Evolutionary conservation across 176 grass and related monocot species (phyloP), one percentile per base, ranked within the genome.

Genomic region (Dactylis glomerata): DNA sequence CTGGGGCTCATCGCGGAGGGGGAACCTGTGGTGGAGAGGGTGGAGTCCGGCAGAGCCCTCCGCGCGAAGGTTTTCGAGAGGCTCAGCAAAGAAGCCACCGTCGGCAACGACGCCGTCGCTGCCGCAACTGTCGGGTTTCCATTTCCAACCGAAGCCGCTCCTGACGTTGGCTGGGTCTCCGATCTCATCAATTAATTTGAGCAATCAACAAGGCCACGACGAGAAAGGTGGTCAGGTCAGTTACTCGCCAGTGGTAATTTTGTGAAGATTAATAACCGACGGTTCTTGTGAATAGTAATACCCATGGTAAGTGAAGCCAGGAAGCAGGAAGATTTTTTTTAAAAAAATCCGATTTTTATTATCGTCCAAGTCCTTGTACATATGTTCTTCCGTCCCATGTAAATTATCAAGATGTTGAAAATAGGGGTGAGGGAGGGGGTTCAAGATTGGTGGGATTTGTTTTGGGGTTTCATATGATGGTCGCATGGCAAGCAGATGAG

Each of bases 11-110:
- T 91, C 4, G 84, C 75, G 1, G 89, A 75, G 4, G 66, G 78
- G 79, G 82, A 86, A 79, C 79, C 90, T 9, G 70, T 90, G 14
- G 83, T 45, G 49, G 17, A 92, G 64, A 91, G 95, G 75, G 92
- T 97, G 37, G 92, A 97, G 65, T 97, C 95, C 11, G 95, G 95
- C 12, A 88, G 92, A 51, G 88, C 88, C 0, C 80, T 97, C 74
- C 90, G 92, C 22, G 90, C 80, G 4, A 94, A 92, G 90, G 78
- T 97, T 46, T 97, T 94, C 38, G 90, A 97, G 88, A 86, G 90
- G 78, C 90, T 94, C 16, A 90, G 90, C 83, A 89, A 88, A 74
- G 95, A 97, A n/a, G 85, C 83, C 51, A 42, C 56, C 54, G 83
- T 82, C 0, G 16, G 78, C 44, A 78, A 14, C 54, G 88, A 86